Percentiles rank a stretch among this genome's conserved stretches.
Evolutionary conservation across 176 grass and related monocot genomes (phyloP).

Genomic region (Avena insularis): DNA sequence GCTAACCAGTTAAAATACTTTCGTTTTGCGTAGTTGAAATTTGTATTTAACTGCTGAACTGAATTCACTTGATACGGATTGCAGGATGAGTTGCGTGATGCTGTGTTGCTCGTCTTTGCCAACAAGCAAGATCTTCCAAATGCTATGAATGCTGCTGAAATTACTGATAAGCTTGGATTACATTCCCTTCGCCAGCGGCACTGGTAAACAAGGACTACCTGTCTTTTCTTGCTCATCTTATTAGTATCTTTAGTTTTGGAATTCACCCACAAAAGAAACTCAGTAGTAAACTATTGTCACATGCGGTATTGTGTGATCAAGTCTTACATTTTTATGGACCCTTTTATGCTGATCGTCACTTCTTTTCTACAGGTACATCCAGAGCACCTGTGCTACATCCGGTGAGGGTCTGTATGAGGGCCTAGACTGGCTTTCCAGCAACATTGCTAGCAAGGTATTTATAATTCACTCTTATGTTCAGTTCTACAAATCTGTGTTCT

Average conservation of each 20-base stretch:
- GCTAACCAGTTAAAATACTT: no score
- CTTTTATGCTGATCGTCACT: background rate
- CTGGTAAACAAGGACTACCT: constrained; percentile 18
- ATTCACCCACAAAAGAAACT: no score
- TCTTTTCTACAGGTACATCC: constrained; percentile 51
- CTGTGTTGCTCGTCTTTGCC: constrained; percentile 44
- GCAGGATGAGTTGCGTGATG: constrained; percentile 39
- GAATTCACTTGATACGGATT: no score
- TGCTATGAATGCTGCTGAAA: constrained; percentile 48
- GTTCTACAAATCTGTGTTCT: background rate
- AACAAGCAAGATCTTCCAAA: constrained; percentile 51
- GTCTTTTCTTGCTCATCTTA: no score
- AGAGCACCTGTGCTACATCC: constrained; percentile 63
- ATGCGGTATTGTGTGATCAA: no score
- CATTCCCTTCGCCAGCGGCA: constrained; percentile 42
- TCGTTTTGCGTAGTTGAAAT: no score
- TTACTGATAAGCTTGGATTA: constrained; percentile 47
- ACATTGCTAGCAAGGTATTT: constrained; percentile 65
- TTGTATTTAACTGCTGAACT: no score
- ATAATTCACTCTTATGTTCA: background rate
- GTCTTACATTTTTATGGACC: background rate
- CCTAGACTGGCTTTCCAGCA: constrained; percentile 61
- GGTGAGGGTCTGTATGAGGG: constrained; percentile 55
- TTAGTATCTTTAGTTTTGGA: no score
- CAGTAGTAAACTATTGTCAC: no score